phyloP scores from a whole-genome alignment of 1,284 basidiomycete genomes.

The Tylopilus sp. region DNA sequence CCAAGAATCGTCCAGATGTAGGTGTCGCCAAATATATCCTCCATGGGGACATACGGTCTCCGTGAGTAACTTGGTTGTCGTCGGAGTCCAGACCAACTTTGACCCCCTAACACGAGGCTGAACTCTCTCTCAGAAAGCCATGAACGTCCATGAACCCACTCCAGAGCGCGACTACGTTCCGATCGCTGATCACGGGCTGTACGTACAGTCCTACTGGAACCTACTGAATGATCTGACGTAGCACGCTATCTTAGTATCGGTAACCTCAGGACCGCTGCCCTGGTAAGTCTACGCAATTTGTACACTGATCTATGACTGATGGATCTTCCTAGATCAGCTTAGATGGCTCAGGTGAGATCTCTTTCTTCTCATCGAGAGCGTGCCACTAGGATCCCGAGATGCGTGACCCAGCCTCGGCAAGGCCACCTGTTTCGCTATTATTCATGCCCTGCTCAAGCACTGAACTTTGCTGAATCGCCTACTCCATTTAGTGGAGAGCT shows the following conservation, averaged over 20 bases:
- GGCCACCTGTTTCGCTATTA: background rate
- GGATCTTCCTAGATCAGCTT: conserved; percentile 65
- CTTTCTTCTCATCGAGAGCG: too few species aligned
- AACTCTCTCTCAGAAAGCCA: conserved; percentile 22
- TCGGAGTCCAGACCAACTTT: conserved; percentile 15
- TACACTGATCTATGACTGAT: conserved; percentile 18
- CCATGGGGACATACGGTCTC: background rate
- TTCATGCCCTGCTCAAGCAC: background rate
- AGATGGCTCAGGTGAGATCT: conserved; percentile 75
- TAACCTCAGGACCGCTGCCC: conserved; percentile 83
- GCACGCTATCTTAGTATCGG: conserved; percentile 66
- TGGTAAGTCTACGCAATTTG: conserved; percentile 51
- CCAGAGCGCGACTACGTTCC: conserved; percentile 66
- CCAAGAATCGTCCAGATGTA: background rate
- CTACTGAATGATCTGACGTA: conserved; percentile 16
- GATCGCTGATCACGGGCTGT: conserved; percentile 81
- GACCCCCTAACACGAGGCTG: conserved; percentile 6
- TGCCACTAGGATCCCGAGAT: too few species aligned
- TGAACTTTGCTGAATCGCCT: conserved; percentile 11
- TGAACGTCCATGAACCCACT: conserved; percentile 48
- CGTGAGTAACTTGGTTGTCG: background rate
- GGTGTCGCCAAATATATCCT: too few species aligned
- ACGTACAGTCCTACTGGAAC: conserved; percentile 44
- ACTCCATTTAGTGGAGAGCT: conserved; percentile 76
- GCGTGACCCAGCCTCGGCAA: too few species aligned